These are phyloP conservation scores for Saccharomyces pastorianus DNA, from an alignment of 1,139 yeast species.

Conservation along the genomic window DNA sequence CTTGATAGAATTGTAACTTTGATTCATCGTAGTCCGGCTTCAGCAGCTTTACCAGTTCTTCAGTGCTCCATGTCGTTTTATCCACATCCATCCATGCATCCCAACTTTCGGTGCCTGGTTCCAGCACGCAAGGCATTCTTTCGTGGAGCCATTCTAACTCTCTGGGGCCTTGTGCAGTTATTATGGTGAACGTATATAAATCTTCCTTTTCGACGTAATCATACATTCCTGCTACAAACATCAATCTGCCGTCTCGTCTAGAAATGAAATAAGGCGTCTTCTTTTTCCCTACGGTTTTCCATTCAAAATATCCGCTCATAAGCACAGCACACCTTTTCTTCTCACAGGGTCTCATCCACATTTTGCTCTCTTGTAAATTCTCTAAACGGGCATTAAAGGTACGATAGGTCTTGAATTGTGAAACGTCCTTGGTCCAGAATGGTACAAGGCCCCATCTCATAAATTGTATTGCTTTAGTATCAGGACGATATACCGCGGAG, in stretches of 20 bases:
- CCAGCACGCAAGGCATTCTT: conserved; percentile 67
- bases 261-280: conserved; percentile 61
- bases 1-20: conserved; percentile 45
- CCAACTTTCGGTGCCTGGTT: conserved; percentile 51
- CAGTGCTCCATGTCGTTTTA: conserved; percentile 35
- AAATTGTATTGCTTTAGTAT: conserved; percentile 28
- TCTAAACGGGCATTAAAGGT: conserved; percentile 64
- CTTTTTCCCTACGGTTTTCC: conserved; percentile 40
- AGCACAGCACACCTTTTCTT: conserved; percentile 58
- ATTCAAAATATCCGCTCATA: conserved; percentile 78
- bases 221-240: conserved; percentile 68
- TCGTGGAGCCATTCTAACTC: conserved; percentile 62
- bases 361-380: conserved; percentile 38
- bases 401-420: conserved; percentile 32
- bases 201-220: conserved; percentile 32
- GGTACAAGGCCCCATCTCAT: conserved; percentile 64
- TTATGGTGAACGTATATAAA: conserved; percentile 51
- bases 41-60: conserved; percentile 36
- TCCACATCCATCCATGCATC: conserved; percentile 49
- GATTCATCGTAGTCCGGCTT: conserved; percentile 37
- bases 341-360: conserved; percentile 38
- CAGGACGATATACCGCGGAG: conserved; percentile 38
- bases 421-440: conserved; percentile 38
- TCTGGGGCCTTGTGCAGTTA: conserved; percentile 62
- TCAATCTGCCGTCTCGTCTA: conserved; percentile 42